These are phyloP conservation scores for Orbilia javanica DNA, from an alignment of 2,329 filamentous ascomycete species.

Conservation along the genomic window DNA sequence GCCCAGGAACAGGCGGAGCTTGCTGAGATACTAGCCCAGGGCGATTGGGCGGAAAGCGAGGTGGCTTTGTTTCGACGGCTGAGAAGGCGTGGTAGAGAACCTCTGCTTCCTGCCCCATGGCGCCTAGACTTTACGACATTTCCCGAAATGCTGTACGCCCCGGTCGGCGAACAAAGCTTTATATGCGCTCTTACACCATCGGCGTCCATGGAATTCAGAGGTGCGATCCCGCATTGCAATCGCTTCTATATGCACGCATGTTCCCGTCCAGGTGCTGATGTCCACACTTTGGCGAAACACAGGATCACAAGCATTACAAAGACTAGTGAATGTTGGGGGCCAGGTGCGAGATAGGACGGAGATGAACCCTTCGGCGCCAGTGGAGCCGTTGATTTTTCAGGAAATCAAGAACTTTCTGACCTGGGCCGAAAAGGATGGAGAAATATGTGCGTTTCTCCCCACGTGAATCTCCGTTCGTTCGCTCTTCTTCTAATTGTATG, in stretches of 20 bases:
- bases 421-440: slow-evolving; percentile 55
- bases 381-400: slow-evolving; percentile 54
- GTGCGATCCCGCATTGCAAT: not conserved
- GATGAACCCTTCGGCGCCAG: slow-evolving; percentile 48
- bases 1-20: slow-evolving; percentile 41
- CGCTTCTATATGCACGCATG: not conserved
- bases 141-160: slow-evolving; percentile 45
- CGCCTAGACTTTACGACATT: slow-evolving; percentile 53
- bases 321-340: slow-evolving; percentile 50
- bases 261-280: not conserved
- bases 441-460: slow-evolving; percentile 35
- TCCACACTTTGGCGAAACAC: not conserved
- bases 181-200: slow-evolving; percentile 51
- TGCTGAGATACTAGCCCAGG: slow-evolving; percentile 49
- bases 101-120: slow-evolving; percentile 49
- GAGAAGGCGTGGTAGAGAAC: slow-evolving; percentile 47
- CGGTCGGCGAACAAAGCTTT: slow-evolving; percentile 51
- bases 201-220: slow-evolving; percentile 54
- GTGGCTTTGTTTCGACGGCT: slow-evolving; percentile 40
- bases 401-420: slow-evolving; percentile 47
- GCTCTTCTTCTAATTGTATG: not conserved
- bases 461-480: not conserved
- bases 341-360: slow-evolving; percentile 53
- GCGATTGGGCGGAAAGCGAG: slow-evolving; percentile 48
- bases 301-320: slow-evolving; percentile 55